Percentiles rank a stretch among this genome's conserved stretches.
Evolutionary conservation across 2,329 filamentous ascomycete species (phyloP).

Genomic region (Hirsutella minnesotensis): DNA sequence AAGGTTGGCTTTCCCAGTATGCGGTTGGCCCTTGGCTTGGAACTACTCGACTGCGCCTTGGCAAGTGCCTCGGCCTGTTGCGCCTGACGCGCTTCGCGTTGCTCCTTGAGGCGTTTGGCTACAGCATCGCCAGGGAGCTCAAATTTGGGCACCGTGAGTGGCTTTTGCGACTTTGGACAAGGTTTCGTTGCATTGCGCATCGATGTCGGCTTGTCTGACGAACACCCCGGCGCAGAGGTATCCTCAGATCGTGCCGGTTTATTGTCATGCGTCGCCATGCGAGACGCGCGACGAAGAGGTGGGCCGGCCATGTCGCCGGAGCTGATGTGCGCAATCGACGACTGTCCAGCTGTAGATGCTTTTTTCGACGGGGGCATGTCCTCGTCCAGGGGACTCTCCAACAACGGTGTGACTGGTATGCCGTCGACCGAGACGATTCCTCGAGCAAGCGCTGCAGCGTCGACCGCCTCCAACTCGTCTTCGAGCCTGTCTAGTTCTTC

Average conservation of each 20-base stretch:
- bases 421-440: neutral
- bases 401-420: slow-evolving; percentile 5
- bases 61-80: slow-evolving; percentile 22
- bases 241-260: neutral
- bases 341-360: neutral
- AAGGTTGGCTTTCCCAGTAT: slow-evolving; percentile 43
- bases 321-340: slow-evolving; percentile 29
- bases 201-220: slow-evolving; percentile 8
- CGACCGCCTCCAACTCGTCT: slow-evolving; percentile 46
- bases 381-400: slow-evolving; percentile 9
- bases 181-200: slow-evolving; percentile 23
- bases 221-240: slow-evolving; percentile 1
- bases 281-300: slow-evolving; percentile 29
- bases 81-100: slow-evolving; percentile 41
- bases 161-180: slow-evolving; percentile 39
- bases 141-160: slow-evolving; percentile 42
- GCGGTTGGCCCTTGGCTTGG: slow-evolving; percentile 38
- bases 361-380: slow-evolving; percentile 9
- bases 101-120: slow-evolving; percentile 43
- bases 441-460: slow-evolving; percentile 21
- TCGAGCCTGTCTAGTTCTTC: slow-evolving; percentile 51
- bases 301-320: slow-evolving; percentile 21
- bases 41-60: slow-evolving; percentile 26
- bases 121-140: slow-evolving; percentile 53
- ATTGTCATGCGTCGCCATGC: slow-evolving; percentile 23